Base-by-base conservation (phyloP, 2,329 filamentous ascomycete species). In the Didymellaceae sp. region DNA sequence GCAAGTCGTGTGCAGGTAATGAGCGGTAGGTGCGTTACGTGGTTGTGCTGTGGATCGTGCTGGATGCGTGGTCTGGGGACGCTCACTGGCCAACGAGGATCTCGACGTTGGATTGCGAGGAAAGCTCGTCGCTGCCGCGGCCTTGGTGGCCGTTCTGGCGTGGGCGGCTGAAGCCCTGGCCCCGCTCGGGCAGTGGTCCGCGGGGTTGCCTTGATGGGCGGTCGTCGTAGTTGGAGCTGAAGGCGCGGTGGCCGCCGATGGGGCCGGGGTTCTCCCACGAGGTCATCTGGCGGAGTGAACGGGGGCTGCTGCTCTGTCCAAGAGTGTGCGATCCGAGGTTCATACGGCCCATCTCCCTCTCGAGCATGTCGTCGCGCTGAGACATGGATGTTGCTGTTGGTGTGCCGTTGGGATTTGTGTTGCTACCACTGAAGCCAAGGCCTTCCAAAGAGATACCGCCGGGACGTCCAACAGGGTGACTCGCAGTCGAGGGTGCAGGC, bases 401-500 rank as follows among this genome's bases (percentile, higher is more conserved):
- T 3, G 86, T 88, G 52, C 88, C 77, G 41, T 82, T 87, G 7
- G 86, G 86, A 17, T 86, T 88, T 66, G 82, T 86, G 32, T 85
- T 85, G 22, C 83, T 79, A 26, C 77, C 80, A 60, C 78, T 85
- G 34, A 80, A 78, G 10, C 77, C 73, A 18, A 70, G 61, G 5
- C 62, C 66, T 24, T 71, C 66, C 5, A 71, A 58, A 13, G 68
- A 69, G 28, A 84, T 82, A 54, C 82, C 82, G 57, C 86, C 82
- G 45, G 85, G 81, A 35, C 83, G 77, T 45, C 86, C 82, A 57
- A 85, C 84, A 46, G 90, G 86, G 70, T 95, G 96, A 78, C 91
- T 95, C 5, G 90, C 90, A 14, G 90, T 91, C 10, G 94, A 96
- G 6, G 88, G 87, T 3, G 90, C 93, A 5, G 94, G 93, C 62